Percentiles rank a stretch among this genome's conserved stretches.
These are phyloP conservation scores for Leccinum broughii DNA, from an alignment of 768 basidiomycete genomes.

Conservation along the genomic window DNA sequence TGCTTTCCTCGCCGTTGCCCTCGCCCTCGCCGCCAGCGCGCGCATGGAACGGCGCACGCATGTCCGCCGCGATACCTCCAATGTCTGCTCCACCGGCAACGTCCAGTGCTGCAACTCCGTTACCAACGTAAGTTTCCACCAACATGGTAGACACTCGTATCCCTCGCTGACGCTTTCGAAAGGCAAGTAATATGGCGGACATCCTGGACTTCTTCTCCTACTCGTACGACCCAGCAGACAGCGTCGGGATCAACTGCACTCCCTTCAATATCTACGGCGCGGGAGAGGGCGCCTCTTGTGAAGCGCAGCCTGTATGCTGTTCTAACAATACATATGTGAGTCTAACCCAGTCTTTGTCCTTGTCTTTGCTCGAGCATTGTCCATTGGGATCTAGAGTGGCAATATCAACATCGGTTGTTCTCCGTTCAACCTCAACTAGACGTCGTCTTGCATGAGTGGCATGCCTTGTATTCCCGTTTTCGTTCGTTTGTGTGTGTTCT, in stretches of 20 bases:
- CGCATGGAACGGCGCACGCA: constrained; percentile 22
- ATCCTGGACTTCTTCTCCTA: constrained; percentile 9
- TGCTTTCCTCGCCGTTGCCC: constrained; percentile 17
- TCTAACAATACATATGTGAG: constrained; percentile 20
- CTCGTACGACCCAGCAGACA: constrained; percentile 20
- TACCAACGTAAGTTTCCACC: constrained; percentile 18
- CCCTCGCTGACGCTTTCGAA: background rate
- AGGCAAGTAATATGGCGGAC: constrained; percentile 13
- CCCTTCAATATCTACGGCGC: constrained; percentile 23
- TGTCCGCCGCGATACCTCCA: constrained; percentile 6
- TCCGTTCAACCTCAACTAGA: constrained; percentile 25
- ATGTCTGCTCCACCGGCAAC: constrained; percentile 21
- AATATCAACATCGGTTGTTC: constrained; percentile 27
- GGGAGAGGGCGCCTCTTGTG: constrained; percentile 21
- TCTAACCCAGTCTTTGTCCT: background rate
- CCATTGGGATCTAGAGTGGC: constrained; percentile 12
- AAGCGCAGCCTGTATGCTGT: constrained; percentile 31
- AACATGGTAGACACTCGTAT: background rate
- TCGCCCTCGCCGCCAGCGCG: constrained; percentile 24
- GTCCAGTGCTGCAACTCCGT: constrained; percentile 24
- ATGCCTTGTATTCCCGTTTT: background rate
- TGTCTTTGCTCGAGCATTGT: background rate
- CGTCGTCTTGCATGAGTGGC: constrained; percentile 2
- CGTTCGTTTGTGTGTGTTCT: constrained; percentile 7
- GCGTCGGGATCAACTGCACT: constrained; percentile 25